Evolutionary conservation across 352 stramenopile species (phyloP).

Genomic region (Globisporangium radiosum): DNA sequence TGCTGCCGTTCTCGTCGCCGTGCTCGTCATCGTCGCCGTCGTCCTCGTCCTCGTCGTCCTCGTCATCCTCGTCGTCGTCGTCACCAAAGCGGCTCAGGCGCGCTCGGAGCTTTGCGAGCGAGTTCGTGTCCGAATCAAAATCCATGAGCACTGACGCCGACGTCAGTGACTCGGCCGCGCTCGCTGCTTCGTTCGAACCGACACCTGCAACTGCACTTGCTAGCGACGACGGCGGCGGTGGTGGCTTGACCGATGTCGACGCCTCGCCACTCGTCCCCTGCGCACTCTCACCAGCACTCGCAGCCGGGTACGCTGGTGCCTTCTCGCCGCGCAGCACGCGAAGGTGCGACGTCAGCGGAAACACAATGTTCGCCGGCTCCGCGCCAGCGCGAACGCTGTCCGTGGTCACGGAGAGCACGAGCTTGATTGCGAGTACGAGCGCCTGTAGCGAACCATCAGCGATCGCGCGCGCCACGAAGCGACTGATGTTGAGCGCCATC

Average conservation of each 20-base stretch:
- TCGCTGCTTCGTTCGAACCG: background rate
- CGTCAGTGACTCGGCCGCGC: background rate
- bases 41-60: conserved; percentile 53
- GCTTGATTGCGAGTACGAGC: conserved; percentile 64
- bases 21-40: conserved; percentile 40
- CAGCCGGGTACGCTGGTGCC: conserved; percentile 33
- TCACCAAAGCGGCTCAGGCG: conserved; percentile 63
- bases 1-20: conserved; percentile 35
- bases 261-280: background rate
- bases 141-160: conserved; percentile 34
- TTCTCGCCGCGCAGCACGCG: conserved; percentile 67
- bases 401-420: conserved; percentile 47
- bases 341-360: conserved; percentile 63
- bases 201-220: background rate
- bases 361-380: conserved; percentile 17
- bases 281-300: background rate
- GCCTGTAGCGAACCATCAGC: conserved; percentile 71
- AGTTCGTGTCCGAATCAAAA: conserved; percentile 57
- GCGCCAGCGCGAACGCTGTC: conserved; percentile 7
- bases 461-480: conserved; percentile 72
- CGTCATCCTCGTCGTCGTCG: conserved; percentile 30
- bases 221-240: too few species aligned
- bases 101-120: conserved; percentile 51
- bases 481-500: conserved; percentile 55
- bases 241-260: background rate